Conservation (phyloP, 208 protist species). For the Leptomonas pyrrhocoris region DNA sequence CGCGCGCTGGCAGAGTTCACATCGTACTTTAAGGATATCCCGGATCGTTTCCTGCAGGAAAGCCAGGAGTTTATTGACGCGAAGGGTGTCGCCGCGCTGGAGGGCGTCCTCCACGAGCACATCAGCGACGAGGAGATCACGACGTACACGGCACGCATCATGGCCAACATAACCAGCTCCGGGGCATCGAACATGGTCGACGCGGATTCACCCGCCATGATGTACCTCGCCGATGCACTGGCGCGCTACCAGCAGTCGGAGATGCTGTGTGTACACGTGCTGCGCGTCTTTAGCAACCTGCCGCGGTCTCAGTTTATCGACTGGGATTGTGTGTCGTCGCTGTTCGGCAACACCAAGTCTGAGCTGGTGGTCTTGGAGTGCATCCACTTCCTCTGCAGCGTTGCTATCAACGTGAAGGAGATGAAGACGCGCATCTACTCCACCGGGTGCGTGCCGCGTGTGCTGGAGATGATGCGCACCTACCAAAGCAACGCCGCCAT, state of each 20-base stretch:
- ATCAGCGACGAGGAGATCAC: constrained; percentile 76
- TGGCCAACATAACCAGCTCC: constrained; percentile 81
- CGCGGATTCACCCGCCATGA: constrained; percentile 61
- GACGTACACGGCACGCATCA: constrained; percentile 67
- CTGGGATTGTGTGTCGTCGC: constrained; percentile 62
- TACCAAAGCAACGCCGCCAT: constrained; percentile 67
- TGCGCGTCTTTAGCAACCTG: constrained; percentile 87
- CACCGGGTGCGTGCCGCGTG: constrained; percentile 73
- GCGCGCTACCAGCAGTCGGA: constrained; percentile 65
- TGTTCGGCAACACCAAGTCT: constrained; percentile 72
- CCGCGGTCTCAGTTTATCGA: constrained; percentile 77
- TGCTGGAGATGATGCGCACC: constrained; percentile 78
- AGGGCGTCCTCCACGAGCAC: constrained; percentile 69
- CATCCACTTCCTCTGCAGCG: constrained; percentile 80
- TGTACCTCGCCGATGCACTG: constrained; percentile 72
- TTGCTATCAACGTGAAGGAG: constrained; percentile 88
- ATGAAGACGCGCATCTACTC: constrained; percentile 80
- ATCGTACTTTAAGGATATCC: constrained; percentile 76
- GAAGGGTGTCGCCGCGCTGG: constrained; percentile 68
- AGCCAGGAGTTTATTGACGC: constrained; percentile 78
- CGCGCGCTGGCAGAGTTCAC: constrained; percentile 86
- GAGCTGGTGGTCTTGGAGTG: constrained; percentile 70
- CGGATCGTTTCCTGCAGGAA: constrained; percentile 67
- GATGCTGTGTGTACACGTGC: constrained; percentile 69
- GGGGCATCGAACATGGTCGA: constrained; percentile 48